Evolutionary conservation across 495 filamentous ascomycete species (phyloP), one percentile per base, ranked within the genome.

Genomic region (Podospora australis): DNA sequence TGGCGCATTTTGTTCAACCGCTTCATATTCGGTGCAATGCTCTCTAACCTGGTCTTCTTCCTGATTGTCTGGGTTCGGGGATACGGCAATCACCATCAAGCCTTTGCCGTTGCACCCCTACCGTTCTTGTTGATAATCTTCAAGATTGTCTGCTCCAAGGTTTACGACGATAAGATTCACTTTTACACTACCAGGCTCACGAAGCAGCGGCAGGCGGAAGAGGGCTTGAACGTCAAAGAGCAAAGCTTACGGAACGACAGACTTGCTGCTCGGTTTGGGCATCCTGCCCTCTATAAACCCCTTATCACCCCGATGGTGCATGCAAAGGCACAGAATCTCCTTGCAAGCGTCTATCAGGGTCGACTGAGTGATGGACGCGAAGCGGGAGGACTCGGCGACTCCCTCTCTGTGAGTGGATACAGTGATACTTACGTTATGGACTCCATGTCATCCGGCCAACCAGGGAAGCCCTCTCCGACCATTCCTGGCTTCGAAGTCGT

Each of bases 301-400:
- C 78, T 98, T 40, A 87, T 91, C 54, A 94, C 88, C 0, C 92
- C 92, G 0, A 98, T 98, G 92, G 91, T 98, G 9, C 86, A 92
- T 53, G 87, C 87, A 32, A 91, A 84, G 62, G 88, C 89, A 14
- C 83, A 89, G 49, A 86, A 89, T 42, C 75, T 88, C 28, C 77
- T 98, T 26, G 82, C 81, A 28, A 77, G 83, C 35, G 73, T 97
- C 52, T 95, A 95, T 55, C 78, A 79, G 10, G 92, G 90, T 11
- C 81, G 89, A 6, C 70, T 94, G n/a, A 69, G 73, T 39, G 73
- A 78, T 44, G 71, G 73, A 1, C 70, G 77, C 7, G 61, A 66
- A 13, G 57, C 50, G 11, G 28, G 62, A 57, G 17, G 77, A 71
- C 9, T 79, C 77, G 38, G 73, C 50, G 86, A 85, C 39, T 65